phyloP scores from a whole-genome alignment of 1,284 basidiomycete genomes.

The Blastosporella zonata region DNA sequence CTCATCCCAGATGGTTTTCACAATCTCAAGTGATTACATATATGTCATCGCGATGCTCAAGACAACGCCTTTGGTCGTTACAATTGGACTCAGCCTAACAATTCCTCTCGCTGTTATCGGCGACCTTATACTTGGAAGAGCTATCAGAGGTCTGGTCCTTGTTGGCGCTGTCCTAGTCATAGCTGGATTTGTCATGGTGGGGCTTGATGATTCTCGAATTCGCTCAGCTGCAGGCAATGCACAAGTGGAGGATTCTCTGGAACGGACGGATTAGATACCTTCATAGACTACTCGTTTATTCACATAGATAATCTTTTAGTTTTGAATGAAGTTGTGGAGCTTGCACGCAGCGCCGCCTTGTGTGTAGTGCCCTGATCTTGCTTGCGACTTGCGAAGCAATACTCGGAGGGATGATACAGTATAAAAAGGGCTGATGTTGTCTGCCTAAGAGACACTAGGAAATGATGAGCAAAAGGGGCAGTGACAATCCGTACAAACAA shows the following conservation, averaged over 20 bases:
- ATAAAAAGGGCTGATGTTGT: too few species aligned
- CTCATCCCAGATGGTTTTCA: conserved; percentile 73
- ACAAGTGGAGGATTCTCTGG: background rate
- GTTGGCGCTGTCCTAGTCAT: conserved; percentile 68
- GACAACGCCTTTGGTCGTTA: conserved; percentile 92
- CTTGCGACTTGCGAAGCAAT: too few species aligned
- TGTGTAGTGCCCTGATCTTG: too few species aligned
- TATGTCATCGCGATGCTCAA: conserved; percentile 95
- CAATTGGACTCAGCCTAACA: conserved; percentile 92
- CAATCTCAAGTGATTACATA: conserved; percentile 81
- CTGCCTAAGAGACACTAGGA: too few species aligned
- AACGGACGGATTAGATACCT: conserved; percentile 3
- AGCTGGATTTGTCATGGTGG: conserved; percentile 63
- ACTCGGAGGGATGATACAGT: too few species aligned
- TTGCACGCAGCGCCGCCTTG: too few species aligned
- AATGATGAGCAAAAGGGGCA: too few species aligned
- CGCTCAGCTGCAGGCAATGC: conserved; percentile 5
- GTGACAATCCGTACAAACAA: too few species aligned
- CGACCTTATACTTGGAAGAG: conserved; percentile 66
- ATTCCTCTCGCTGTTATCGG: conserved; percentile 87
- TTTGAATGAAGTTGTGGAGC: too few species aligned
- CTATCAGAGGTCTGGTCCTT: conserved; percentile 54
- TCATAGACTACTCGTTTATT: background rate
- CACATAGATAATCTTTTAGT: background rate
- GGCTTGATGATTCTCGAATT: conserved; percentile 49